Evolutionary conservation across 208 protist species (phyloP).

Genomic region (Strigomonas culicis): DNA sequence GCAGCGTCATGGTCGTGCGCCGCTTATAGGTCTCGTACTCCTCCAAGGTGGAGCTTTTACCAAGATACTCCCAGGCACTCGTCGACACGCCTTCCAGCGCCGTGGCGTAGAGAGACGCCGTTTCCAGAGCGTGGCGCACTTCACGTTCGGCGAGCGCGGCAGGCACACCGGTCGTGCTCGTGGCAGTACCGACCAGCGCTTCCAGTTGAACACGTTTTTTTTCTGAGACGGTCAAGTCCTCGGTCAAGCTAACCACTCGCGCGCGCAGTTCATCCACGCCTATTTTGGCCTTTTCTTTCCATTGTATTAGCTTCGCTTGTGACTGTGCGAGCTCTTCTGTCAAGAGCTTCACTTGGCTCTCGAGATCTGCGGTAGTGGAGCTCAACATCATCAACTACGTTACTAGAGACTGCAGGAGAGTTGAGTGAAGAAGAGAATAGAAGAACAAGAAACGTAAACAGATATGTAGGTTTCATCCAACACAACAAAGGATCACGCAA

Average conservation of each 20-base stretch:
- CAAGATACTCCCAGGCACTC: neutral
- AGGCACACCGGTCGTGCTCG: no score
- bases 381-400: neutral
- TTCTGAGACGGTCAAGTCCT: conserved; percentile 23
- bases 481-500: neutral
- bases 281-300: conserved; percentile 73
- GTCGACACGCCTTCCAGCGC: no score
- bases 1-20: conserved; percentile 20
- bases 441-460: neutral
- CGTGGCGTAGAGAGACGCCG: no score
- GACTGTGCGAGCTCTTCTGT: conserved; percentile 45
- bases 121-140: no score
- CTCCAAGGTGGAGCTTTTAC: neutral
- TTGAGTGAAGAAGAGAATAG: conserved; percentile 1
- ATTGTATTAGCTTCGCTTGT: conserved; percentile 53
- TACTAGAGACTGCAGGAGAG: neutral
- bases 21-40: conserved; percentile 11
- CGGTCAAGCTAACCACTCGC: conserved; percentile 55
- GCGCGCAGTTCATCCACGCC: conserved; percentile 69
- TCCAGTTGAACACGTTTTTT: conserved; percentile 1
- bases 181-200: neutral
- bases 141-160: no score
- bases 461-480: neutral
- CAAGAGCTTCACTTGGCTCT: conserved; percentile 23
- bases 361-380: neutral